A percentile compares a stretch with the other conserved stretches of the same genome.
phyloP scores from a whole-genome alignment of 1,284 basidiomycete genomes.

The Cryptococcus neoformans region DNA sequence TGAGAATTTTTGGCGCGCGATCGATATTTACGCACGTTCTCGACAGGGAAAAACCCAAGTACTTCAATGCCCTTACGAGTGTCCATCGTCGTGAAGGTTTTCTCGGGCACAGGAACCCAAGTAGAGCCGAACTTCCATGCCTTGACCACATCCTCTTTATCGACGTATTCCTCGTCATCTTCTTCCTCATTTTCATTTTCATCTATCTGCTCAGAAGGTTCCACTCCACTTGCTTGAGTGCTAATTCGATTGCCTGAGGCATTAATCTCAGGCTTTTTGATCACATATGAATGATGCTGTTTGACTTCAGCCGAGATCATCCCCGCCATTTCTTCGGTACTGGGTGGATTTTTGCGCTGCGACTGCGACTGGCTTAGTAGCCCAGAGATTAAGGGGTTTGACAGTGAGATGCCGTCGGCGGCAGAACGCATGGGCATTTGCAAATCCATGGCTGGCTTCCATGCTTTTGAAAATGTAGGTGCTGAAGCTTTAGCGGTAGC shows the following conservation, averaged over 20 bases:
- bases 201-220: not conserved
- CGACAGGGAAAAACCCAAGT: constrained; percentile 69
- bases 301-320: constrained; percentile 48
- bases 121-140: constrained; percentile 93
- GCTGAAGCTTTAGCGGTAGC: constrained; percentile 55
- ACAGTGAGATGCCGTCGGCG: not conserved
- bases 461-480: constrained; percentile 69
- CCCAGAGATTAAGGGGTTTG: constrained; percentile 26
- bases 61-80: constrained; percentile 69
- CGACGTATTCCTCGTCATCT: constrained; percentile 46
- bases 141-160: constrained; percentile 51
- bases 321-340: constrained; percentile 29
- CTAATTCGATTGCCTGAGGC: no score
- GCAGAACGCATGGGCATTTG: constrained; percentile 21
- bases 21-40: no score
- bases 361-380: constrained; percentile 39
- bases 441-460: constrained; percentile 48
- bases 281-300: constrained; percentile 38
- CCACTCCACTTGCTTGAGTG: not conserved
- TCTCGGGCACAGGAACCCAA: constrained; percentile 49
- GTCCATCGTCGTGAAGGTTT: constrained; percentile 19
- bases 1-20: constrained; percentile 32
- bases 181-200: constrained; percentile 36
- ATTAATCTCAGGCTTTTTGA: constrained; percentile 18
- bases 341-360: constrained; percentile 39